A percentile compares a stretch with the other conserved stretches of the same genome.
Evolutionary conservation across 352 stramenopile genomes (phyloP).

Genomic region (Phytophthora aleatoria): DNA sequence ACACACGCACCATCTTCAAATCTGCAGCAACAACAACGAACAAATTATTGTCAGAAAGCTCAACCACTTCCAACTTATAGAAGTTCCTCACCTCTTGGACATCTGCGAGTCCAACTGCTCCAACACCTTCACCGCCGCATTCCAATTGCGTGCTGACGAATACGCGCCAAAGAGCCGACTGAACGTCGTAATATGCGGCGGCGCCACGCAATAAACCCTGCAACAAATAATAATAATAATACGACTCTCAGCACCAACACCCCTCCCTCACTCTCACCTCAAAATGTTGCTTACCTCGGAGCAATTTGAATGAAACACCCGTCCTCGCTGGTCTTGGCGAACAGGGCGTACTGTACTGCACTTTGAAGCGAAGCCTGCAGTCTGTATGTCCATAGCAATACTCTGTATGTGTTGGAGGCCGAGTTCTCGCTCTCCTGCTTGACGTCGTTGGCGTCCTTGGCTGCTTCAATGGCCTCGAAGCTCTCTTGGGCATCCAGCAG

Average conservation of each 20-base stretch:
- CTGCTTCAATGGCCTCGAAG: constrained; percentile 75
- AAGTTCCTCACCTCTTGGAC: constrained; percentile 54
- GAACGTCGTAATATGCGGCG: constrained; percentile 81
- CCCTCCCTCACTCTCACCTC: not conserved
- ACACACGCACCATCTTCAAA: constrained; percentile 84
- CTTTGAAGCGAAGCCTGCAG: constrained; percentile 78
- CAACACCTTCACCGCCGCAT: constrained; percentile 70
- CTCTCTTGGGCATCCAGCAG: constrained; percentile 50
- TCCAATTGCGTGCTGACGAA: constrained; percentile 68
- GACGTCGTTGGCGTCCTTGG: constrained; percentile 48
- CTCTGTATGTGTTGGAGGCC: constrained; percentile 67
- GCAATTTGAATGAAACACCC: constrained; percentile 84
- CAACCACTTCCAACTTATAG: constrained; percentile 3
- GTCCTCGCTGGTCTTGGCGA: constrained; percentile 82
- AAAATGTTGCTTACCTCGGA: constrained; percentile 45
- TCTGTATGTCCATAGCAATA: constrained; percentile 82
- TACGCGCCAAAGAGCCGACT: constrained; percentile 73
- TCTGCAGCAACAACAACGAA: constrained; percentile 27
- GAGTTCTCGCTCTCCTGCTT: constrained; percentile 83
- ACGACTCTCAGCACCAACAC: not conserved
- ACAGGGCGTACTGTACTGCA: constrained; percentile 75
- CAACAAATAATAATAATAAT: constrained; percentile 14
- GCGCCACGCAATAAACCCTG: constrained; percentile 81
- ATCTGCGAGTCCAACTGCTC: constrained; percentile 70
- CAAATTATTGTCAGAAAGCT: not conserved